Conservation (phyloP, 225 moss, liverwort and hornwort species). For the Marchantia paleacea region DNA sequence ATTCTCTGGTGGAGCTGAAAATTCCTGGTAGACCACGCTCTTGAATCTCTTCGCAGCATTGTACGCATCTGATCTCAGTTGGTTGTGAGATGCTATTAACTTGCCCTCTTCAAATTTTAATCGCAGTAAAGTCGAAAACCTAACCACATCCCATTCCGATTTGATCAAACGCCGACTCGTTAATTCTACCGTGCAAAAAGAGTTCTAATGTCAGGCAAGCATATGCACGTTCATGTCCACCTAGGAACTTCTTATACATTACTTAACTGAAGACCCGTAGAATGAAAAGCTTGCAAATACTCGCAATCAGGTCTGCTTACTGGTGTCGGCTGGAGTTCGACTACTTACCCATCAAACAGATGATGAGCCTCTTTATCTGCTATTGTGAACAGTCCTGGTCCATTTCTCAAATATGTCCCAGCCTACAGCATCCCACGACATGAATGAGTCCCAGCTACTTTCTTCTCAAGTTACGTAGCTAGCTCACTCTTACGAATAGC, state of each 20-base stretch:
- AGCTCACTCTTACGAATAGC: not conserved
- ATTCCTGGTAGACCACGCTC: not conserved
- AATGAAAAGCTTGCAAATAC: not conserved
- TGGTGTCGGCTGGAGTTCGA: not conserved
- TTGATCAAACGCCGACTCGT: not conserved
- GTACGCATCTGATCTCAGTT: conserved; percentile 44
- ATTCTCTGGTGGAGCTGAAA: conserved; percentile 7
- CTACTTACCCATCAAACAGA: conserved; percentile 38
- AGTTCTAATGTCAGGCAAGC: not conserved
- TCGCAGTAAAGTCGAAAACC: conserved; percentile 35
- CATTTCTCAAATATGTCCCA: conserved; percentile 43
- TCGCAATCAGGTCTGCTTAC: not conserved
- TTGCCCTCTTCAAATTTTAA: conserved; percentile 38
- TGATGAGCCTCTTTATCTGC: conserved; percentile 35
- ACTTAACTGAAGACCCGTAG: not conserved
- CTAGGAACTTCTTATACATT: not conserved
- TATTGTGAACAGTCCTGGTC: conserved; percentile 37
- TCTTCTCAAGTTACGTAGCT: not conserved
- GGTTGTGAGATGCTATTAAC: conserved; percentile 25
- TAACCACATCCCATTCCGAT: conserved; percentile 5
- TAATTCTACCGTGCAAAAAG: not conserved
- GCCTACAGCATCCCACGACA: conserved; percentile 13
- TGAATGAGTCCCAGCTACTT: not conserved
- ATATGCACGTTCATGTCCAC: no score
- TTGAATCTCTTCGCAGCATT: conserved; percentile 22